Evolutionary conservation across 306 rosid species (phyloP).

Genomic region (Rosa chinensis): DNA sequence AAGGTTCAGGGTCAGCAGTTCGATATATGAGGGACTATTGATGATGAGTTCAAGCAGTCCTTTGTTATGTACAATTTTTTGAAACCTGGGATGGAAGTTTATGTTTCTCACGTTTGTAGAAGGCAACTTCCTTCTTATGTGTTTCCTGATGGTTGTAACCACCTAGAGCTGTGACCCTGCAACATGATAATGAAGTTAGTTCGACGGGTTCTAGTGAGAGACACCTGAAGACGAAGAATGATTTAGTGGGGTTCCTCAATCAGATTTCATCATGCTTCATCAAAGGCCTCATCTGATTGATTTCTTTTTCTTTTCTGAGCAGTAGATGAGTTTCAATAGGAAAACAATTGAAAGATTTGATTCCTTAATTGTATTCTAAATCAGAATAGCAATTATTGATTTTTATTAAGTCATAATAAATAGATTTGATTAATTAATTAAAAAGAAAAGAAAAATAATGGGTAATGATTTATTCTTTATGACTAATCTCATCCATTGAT

Average conservation of each 20-base stretch:
- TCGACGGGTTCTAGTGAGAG: conserved; percentile 27
- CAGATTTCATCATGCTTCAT: too few relatives aligned
- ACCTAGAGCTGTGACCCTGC: conserved; percentile 45
- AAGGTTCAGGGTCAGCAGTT: conserved; percentile 81
- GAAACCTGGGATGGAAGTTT: conserved; percentile 89
- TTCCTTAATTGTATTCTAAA: too few relatives aligned
- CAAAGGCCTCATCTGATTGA: too few relatives aligned
- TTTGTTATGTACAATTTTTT: conserved; percentile 60
- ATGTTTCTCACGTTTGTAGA: conserved; percentile 85
- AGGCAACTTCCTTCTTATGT: conserved; percentile 79
- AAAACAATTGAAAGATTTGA: too few relatives aligned
- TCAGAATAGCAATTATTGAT: too few relatives aligned
- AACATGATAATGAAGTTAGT: conserved; percentile 31
- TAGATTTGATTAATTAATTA: too few relatives aligned
- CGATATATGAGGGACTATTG: conserved; percentile 88
- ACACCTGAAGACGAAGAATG: conserved; percentile 41
- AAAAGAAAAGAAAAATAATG: too few relatives aligned
- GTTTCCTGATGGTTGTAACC: conserved; percentile 72
- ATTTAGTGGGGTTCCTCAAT: background rate
- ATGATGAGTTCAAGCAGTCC: conserved; percentile 85
- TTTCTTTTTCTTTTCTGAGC: too few relatives aligned
- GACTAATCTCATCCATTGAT: too few relatives aligned
- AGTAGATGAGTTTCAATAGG: too few relatives aligned
- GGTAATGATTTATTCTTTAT: too few relatives aligned
- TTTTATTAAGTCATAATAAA: too few relatives aligned